Base-by-base conservation (phyloP, 805 yeast species). In the Kregervanrija delftensis region DNA sequence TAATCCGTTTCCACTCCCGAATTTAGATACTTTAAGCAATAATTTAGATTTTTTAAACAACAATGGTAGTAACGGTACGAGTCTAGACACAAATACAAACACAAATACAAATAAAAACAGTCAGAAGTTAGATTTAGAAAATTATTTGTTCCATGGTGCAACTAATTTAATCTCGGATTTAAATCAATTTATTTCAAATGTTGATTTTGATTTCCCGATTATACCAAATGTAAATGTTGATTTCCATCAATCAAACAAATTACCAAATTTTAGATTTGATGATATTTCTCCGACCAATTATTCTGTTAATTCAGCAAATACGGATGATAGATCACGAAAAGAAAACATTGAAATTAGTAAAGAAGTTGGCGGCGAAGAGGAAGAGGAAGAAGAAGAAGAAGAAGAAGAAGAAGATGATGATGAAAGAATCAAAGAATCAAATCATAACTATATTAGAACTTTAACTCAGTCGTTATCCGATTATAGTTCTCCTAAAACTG, bases 141-240 rank as follows among this genome's bases (percentile, higher is more conserved):
- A 57, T 35, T 61, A 53, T 35, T 47, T 66, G 4, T 53, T 66
- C 44, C 53, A 59, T 38, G 68, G 66, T 35, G 68, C 68, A 4
- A 57, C 66, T 14, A 54, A 58, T 42, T 49, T 66, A 43, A 66
- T 66, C 40, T 55, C 63, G 11, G 68, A 66, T 43, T 51, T 66
- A 43, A 65, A 65, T 44, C 66, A 60, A 13, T 45, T 66, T 41
- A 63, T 66, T 36, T 57, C 59, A 32, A 56, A 55, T 11, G 58
- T 62, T 46, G 64, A 62, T 28, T 50, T 54, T 31, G 54, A 52
- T 28, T 49, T 49, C 14, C 54, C 33, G 39, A 9, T 31, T 39
- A 22, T 13, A 13, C 33, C 12, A 38, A 34, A 34, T 42, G 10
- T 13, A 13, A 17, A 17, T 30, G 17, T n/a, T 11, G 30, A 14